These are phyloP conservation scores for Hordeum vulgare DNA, from an alignment of 176 grass and related monocot genomes.

Conservation along the genomic window DNA sequence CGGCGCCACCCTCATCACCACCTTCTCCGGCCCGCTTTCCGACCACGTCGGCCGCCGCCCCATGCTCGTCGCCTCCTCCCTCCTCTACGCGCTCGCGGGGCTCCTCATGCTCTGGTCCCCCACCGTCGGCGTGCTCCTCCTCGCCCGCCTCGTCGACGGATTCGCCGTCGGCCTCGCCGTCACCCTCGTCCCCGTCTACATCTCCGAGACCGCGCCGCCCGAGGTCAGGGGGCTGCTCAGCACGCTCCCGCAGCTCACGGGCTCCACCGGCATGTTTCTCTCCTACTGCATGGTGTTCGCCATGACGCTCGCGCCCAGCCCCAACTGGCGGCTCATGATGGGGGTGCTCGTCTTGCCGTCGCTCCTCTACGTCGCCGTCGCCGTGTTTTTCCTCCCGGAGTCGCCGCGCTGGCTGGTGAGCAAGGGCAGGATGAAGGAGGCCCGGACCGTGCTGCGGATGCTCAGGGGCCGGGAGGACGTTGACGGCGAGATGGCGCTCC, in stretches of 20 bases:
- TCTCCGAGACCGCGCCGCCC: slow-evolving; percentile 81
- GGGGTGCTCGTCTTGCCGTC: slow-evolving; percentile 52
- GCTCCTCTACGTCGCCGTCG: slow-evolving; percentile 43
- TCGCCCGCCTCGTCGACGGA: slow-evolving; percentile 62
- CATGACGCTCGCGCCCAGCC: slow-evolving; percentile 55
- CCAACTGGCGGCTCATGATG: slow-evolving; percentile 77
- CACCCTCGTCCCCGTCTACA: slow-evolving; percentile 82
- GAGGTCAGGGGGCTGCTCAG: slow-evolving; percentile 67
- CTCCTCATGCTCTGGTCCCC: slow-evolving; percentile 82
- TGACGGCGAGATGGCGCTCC: slow-evolving; percentile 74
- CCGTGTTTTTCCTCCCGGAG: slow-evolving; percentile 52
- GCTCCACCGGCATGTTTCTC: slow-evolving; percentile 69
- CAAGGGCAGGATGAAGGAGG: slow-evolving; percentile 78
- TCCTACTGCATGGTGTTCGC: slow-evolving; percentile 78
- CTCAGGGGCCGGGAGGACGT: slow-evolving; percentile 58
- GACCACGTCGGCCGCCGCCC: slow-evolving; percentile 58
- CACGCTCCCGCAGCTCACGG: slow-evolving; percentile 80
- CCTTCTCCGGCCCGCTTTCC: slow-evolving; percentile 80
- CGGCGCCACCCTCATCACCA: slow-evolving; percentile 79
- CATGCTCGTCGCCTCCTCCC: slow-evolving; percentile 65
- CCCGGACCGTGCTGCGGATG: slow-evolving; percentile 52
- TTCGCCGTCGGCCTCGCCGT: slow-evolving; percentile 66
- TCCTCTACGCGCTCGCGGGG: slow-evolving; percentile 49
- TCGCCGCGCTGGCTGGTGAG: slow-evolving; percentile 84
- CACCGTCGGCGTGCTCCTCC: slow-evolving; percentile 57